These are phyloP conservation scores for Gynostemma pentaphyllum DNA, from an alignment of 306 rosid species.

Conservation along the genomic window DNA sequence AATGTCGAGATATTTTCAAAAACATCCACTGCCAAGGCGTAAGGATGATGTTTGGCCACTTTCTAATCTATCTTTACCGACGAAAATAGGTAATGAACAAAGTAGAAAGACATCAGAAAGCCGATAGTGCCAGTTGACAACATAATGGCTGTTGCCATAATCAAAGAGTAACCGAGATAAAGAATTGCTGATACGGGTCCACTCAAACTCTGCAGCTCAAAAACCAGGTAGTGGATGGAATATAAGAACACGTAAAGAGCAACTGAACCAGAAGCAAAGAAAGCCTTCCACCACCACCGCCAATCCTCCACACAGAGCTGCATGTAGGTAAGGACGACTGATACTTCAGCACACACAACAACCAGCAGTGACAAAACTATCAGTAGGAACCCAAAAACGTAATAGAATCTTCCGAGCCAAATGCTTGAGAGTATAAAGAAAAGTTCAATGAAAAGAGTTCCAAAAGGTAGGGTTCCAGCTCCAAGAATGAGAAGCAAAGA, in stretches of 20 bases:
- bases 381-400: constrained; percentile 82
- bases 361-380: constrained; percentile 65
- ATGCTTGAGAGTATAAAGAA: constrained; percentile 96
- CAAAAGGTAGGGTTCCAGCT: constrained; percentile 94
- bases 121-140: constrained; percentile 81
- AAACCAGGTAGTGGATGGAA: constrained; percentile 89
- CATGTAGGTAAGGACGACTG: constrained; percentile 95
- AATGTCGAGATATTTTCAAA: not conserved
- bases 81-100: constrained; percentile 87
- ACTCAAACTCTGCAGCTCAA: constrained; percentile 91
- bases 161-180: constrained; percentile 81
- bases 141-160: constrained; percentile 94
- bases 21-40: constrained; percentile 12
- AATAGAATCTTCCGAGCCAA: constrained; percentile 96
- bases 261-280: constrained; percentile 91
- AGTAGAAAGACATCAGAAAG: constrained; percentile 81
- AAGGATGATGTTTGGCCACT: not conserved
- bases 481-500: constrained; percentile 98
- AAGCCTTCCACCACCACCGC: constrained; percentile 99
- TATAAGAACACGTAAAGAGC: constrained; percentile 78
- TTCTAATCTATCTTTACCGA: constrained; percentile 85
- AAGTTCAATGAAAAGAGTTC: constrained; percentile 93
- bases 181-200: constrained; percentile 87
- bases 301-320: constrained; percentile 98
- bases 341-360: constrained; percentile 88